Conservation (phyloP, 768 basidiomycete genomes). For the Chalciporus piperatus region DNA sequence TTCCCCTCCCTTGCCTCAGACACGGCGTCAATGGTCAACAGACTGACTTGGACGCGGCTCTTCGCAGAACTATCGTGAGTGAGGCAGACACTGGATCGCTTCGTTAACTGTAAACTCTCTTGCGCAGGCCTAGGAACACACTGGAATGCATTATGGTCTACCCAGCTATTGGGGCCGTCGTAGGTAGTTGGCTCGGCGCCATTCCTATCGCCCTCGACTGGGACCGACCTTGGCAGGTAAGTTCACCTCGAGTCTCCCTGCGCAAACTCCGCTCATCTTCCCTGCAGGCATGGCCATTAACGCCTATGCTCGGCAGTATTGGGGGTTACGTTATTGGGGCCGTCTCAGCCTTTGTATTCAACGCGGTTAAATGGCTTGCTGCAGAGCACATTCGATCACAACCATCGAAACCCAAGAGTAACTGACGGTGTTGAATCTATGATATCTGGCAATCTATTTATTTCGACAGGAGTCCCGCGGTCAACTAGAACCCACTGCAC, state of each 20-base stretch:
- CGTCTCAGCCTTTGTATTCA: conserved; percentile 50
- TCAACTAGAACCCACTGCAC: conserved; percentile 30
- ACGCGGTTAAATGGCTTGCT: conserved; percentile 36
- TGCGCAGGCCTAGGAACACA: conserved; percentile 52
- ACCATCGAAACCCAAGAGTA: conserved; percentile 21
- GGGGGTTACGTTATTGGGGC: conserved; percentile 65
- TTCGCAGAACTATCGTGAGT: conserved; percentile 83
- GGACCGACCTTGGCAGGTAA: conserved; percentile 96
- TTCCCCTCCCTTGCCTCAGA: conserved; percentile 47
- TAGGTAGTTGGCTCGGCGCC: conserved; percentile 80
- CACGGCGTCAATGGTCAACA: conserved; percentile 46
- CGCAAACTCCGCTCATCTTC: not conserved
- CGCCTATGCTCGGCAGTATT: conserved; percentile 70
- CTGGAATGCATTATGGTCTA: conserved; percentile 79
- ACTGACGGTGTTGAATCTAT: conserved; percentile 10
- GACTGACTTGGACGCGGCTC: conserved; percentile 72
- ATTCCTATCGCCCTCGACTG: conserved; percentile 91
- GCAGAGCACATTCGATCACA: conserved; percentile 34
- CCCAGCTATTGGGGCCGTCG: conserved; percentile 65
- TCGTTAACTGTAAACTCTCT: conserved; percentile 1
- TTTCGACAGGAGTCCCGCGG: conserved; percentile 10
- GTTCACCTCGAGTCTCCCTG: conserved; percentile 21
- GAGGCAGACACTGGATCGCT: not conserved
- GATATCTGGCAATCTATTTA: conserved; percentile 1
- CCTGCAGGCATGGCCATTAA: conserved; percentile 78